Percentiles rank a stretch among this genome's conserved stretches.
These are phyloP conservation scores for Colletotrichum sublineola DNA, from an alignment of 2,329 filamentous ascomycete species.

Conservation along the genomic window DNA sequence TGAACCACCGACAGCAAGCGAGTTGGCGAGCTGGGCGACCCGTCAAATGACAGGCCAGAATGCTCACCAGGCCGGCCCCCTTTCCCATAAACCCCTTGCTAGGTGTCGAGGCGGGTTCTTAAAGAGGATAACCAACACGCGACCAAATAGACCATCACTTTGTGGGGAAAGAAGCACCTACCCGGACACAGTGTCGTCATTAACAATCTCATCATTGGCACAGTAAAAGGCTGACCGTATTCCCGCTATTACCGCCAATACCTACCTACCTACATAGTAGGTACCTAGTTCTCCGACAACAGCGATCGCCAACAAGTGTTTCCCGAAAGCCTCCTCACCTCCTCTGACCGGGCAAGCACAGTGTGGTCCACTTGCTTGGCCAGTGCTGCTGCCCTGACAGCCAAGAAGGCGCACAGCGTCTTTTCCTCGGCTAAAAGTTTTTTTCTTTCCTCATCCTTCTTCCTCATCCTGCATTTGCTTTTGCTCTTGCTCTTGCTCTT, in stretches of 20 bases:
- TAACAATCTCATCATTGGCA: background rate
- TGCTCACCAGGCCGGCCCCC: constrained; percentile 12
- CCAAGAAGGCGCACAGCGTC: constrained; percentile 37
- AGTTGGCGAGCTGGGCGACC: constrained; percentile 17
- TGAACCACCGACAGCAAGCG: constrained; percentile 19
- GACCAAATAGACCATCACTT: constrained; percentile 1
- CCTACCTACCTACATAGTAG: too few relatives aligned
- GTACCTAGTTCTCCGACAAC: background rate
- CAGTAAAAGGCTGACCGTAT: background rate
- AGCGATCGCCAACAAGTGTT: background rate
- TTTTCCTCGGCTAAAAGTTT: constrained; percentile 21
- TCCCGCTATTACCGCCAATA: background rate
- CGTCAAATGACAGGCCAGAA: constrained; percentile 29
- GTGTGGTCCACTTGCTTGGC: constrained; percentile 26
- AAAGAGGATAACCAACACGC: constrained; percentile 33
- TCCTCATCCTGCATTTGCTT: background rate
- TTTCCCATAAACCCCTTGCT: constrained; percentile 25
- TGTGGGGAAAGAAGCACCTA: constrained; percentile 13
- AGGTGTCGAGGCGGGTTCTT: constrained; percentile 6
- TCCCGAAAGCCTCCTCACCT: too few relatives aligned
- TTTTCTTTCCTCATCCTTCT: background rate
- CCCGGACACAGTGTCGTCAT: background rate
- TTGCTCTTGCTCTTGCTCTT: background rate
- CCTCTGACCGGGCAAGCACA: constrained; percentile 26
- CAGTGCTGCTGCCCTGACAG: constrained; percentile 17